Percentiles rank a stretch among this genome's conserved stretches.
Evolutionary conservation across 169 alveolate genomes (phyloP).

Genomic region (Prorocentrum cordatum): DNA sequence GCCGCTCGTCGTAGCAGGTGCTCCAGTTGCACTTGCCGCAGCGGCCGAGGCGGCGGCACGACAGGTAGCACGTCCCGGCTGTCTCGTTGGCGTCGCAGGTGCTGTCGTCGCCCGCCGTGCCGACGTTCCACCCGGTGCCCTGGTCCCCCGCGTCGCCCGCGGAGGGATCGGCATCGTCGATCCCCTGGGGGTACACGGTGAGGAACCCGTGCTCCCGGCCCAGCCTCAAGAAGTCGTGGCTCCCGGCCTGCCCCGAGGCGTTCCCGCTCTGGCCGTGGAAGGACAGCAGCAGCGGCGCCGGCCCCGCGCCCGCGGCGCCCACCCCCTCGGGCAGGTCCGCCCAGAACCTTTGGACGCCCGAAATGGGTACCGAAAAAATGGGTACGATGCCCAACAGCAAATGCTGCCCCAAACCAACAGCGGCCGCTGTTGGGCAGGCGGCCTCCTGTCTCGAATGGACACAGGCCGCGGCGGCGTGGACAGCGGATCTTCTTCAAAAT

Average conservation of each 20-base stretch:
- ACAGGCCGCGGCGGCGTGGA: too few relatives aligned
- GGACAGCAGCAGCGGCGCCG: slow-evolving; percentile 4
- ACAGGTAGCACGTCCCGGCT: slow-evolving; percentile 22
- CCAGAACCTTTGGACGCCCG: too few relatives aligned
- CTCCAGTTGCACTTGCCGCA: slow-evolving; percentile 55
- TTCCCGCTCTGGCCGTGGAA: slow-evolving; percentile 47
- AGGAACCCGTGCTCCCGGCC: slow-evolving; percentile 14
- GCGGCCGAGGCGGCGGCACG: slow-evolving; percentile 27
- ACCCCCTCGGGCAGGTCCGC: slow-evolving; percentile 36
- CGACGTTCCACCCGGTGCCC: slow-evolving; percentile 62
- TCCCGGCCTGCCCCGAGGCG: not conserved
- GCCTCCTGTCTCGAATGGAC: too few relatives aligned
- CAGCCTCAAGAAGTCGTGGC: not conserved
- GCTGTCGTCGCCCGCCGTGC: slow-evolving; percentile 56
- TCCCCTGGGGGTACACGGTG: slow-evolving; percentile 26
- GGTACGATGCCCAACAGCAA: too few relatives aligned
- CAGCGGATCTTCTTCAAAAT: too few relatives aligned
- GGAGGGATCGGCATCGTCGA: slow-evolving; percentile 43
- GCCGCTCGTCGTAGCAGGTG: slow-evolving; percentile 53
- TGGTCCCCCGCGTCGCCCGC: slow-evolving; percentile 57
- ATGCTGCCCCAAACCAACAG: too few relatives aligned
- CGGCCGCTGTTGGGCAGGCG: too few relatives aligned
- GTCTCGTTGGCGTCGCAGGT: slow-evolving; percentile 27
- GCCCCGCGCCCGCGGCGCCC: not conserved
- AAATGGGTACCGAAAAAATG: too few relatives aligned